phyloP scores from a whole-genome alignment of 164 flowering plant species.

The Tetracentron sinense region DNA sequence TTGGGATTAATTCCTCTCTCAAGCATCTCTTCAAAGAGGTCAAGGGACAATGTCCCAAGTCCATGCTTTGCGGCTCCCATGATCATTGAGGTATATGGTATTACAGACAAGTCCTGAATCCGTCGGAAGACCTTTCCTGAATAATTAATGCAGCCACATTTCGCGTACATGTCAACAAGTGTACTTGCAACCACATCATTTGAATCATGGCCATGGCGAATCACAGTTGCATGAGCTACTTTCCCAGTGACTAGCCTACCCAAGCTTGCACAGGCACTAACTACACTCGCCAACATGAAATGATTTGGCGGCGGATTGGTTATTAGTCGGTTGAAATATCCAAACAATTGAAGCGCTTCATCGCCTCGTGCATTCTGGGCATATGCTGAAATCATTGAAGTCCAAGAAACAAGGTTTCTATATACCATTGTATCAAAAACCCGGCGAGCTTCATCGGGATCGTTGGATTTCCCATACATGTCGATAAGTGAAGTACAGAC shows the following conservation, averaged over 20 bases:
- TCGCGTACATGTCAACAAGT: conserved; percentile 68
- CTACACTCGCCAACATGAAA: conserved; percentile 47
- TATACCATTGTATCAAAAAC: conserved; percentile 51
- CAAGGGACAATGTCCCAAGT: conserved; percentile 41
- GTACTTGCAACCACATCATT: conserved; percentile 54
- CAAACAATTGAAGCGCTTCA: conserved; percentile 46
- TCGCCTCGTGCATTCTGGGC: conserved; percentile 55
- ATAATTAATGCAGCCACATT: conserved; percentile 54
- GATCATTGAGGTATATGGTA: conserved; percentile 56
- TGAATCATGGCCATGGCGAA: conserved; percentile 34
- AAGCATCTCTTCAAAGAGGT: conserved; percentile 57
- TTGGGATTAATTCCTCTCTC: conserved; percentile 50
- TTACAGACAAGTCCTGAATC: conserved; percentile 39
- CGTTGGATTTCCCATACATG: conserved; percentile 72
- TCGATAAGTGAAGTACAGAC: conserved; percentile 52
- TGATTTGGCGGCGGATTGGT: conserved; percentile 32
- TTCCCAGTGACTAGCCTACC: conserved; percentile 53
- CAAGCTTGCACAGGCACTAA: conserved; percentile 65
- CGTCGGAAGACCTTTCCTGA: conserved; percentile 41
- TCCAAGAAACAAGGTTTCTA: conserved; percentile 61
- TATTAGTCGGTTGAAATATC: conserved; percentile 30
- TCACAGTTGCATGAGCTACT: conserved; percentile 40
- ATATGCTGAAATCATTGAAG: conserved; percentile 55
- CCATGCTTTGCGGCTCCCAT: conserved; percentile 59
- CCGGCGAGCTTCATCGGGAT: conserved; percentile 40